A percentile compares a stretch with the other conserved stretches of the same genome.
Conservation (phyloP, 129 eudicot species). For the Smallanthus sonchifolius region DNA sequence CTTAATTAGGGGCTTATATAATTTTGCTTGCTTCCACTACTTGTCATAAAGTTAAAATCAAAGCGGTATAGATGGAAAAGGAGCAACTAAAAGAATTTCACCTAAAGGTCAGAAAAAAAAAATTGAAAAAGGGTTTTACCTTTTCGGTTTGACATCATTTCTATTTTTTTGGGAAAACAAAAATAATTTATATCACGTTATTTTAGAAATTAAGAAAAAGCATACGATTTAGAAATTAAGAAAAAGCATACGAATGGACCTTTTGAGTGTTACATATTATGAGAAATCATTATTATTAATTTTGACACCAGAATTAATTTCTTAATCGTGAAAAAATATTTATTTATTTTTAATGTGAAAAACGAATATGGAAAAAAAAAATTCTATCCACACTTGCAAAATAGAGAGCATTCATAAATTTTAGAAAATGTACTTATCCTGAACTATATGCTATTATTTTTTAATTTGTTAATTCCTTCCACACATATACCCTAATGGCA, state of each 20-base stretch:
- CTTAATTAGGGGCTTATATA: neutral
- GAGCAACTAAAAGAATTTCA: neutral
- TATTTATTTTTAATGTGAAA: neutral
- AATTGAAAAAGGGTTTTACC: constrained; percentile 7
- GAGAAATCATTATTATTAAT: neutral
- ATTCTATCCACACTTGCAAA: no score
- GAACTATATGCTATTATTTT: no score
- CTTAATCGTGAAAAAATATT: no score
- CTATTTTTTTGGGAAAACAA: neutral
- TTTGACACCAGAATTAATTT: neutral
- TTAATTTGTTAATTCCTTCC: no score
- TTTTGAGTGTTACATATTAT: neutral
- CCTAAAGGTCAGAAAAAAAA: neutral
- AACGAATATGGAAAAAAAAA: no score
- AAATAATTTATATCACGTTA: neutral
- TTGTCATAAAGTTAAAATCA: neutral
- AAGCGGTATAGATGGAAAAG: constrained; percentile 4
- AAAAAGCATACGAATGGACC: neutral
- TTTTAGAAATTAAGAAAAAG: neutral
- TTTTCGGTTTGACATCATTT: constrained; percentile 30
- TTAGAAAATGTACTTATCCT: no score
- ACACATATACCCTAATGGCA: no score
- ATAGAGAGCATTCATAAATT: no score
- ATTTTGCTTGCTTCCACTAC: neutral
- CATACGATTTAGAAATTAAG: neutral